phyloP scores from a whole-genome alignment of 1,139 yeast genomes.

The Taiozyma onychis region DNA sequence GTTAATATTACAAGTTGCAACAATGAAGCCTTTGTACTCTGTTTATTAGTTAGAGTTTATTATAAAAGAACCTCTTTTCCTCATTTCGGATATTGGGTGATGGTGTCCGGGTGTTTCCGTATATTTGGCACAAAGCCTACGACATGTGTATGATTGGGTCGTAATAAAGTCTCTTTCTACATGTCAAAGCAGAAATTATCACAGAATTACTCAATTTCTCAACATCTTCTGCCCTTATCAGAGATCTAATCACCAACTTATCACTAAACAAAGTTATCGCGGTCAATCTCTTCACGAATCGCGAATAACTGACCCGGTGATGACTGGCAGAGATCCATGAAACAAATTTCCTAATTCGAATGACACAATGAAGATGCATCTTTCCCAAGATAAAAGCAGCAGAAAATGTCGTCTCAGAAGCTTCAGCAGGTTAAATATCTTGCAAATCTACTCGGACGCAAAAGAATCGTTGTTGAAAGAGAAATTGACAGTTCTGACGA shows the following conservation, averaged over 20 bases:
- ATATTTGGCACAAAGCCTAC: neutral
- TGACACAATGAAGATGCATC: neutral
- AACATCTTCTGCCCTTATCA: no score
- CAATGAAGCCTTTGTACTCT: neutral
- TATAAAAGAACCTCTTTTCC: neutral
- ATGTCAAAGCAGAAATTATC: no score
- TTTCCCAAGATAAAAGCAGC: neutral
- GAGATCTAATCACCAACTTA: no score
- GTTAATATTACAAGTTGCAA: neutral
- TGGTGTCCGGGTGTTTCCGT: neutral
- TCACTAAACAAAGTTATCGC: no score
- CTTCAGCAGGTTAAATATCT: conserved; percentile 7
- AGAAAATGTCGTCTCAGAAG: neutral
- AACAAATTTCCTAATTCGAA: neutral
- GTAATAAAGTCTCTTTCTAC: no score
- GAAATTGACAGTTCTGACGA: conserved; percentile 9
- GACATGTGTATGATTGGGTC: no score
- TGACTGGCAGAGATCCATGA: neutral
- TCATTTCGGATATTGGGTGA: neutral
- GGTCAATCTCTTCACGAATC: neutral
- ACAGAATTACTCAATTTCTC: no score
- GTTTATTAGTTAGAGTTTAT: neutral
- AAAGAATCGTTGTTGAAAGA: conserved; percentile 18
- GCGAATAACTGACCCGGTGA: neutral
- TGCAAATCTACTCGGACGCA: conserved; percentile 25